Percentiles rank a stretch among this genome's conserved stretches.
Conservation (phyloP, 2,329 filamentous ascomycete genomes). For the Penicillium brevicompactum region DNA sequence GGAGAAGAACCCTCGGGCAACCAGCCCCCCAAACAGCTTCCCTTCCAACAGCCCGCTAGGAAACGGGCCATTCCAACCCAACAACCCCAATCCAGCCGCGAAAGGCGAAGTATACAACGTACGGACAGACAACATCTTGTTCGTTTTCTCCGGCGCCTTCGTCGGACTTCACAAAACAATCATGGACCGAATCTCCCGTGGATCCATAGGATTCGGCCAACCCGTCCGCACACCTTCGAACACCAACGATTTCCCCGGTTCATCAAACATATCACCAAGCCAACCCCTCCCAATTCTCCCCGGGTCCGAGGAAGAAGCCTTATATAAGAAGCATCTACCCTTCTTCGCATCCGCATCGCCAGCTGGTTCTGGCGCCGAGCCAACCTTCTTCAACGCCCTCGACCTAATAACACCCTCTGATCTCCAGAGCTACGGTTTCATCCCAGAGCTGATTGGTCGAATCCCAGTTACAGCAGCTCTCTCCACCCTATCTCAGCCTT, state of each 20-base stretch:
- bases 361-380: constrained; percentile 39
- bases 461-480: constrained; percentile 88
- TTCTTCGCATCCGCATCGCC: constrained; percentile 61
- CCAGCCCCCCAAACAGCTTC: constrained; percentile 41
- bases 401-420: constrained; percentile 76
- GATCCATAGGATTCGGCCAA: constrained; percentile 88
- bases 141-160: constrained; percentile 95
- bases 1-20: constrained; percentile 45
- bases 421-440: constrained; percentile 84
- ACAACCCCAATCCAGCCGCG: constrained; percentile 33
- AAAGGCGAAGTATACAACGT: constrained; percentile 70
- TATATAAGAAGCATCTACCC: constrained; percentile 61
- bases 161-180: constrained; percentile 87
- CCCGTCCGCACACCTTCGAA: constrained; percentile 63
- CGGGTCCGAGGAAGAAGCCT: constrained; percentile 65
- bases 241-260: constrained; percentile 27
- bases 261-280: constrained; percentile 24
- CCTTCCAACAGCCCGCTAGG: constrained; percentile 42
- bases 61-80: constrained; percentile 32
- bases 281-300: constrained; percentile 56
- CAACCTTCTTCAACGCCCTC: constrained; percentile 60
- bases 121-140: constrained; percentile 93
- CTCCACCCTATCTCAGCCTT: constrained; percentile 67
- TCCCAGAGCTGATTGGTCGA: constrained; percentile 93
- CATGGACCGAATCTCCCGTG: constrained; percentile 80